These are phyloP conservation scores for Fusarium mundagurra DNA, from an alignment of 2,329 filamentous ascomycete genomes.

Conservation along the genomic window DNA sequence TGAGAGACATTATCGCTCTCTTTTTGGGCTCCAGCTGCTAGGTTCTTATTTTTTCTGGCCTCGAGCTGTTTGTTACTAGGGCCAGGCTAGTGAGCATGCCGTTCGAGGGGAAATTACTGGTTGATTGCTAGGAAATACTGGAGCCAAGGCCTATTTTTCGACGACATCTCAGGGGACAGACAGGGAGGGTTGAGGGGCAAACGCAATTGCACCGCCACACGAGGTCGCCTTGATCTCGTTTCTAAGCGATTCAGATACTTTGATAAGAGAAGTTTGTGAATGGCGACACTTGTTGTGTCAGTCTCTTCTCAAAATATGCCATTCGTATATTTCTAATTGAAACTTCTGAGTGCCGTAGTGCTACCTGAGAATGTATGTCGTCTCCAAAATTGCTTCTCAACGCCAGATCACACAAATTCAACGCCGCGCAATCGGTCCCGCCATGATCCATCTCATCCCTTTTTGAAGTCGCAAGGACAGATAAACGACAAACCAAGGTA, in stretches of 20 bases:
- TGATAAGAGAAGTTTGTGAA: slow-evolving; percentile 4
- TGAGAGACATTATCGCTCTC: slow-evolving; percentile 31
- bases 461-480: slow-evolving; percentile 37
- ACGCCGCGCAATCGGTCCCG: slow-evolving; percentile 38
- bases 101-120: slow-evolving; percentile 27
- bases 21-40: slow-evolving; percentile 21
- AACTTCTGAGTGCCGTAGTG: neutral
- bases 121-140: slow-evolving; percentile 30
- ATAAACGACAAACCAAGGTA: slow-evolving; percentile 29
- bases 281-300: neutral
- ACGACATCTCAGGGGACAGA: slow-evolving; percentile 29
- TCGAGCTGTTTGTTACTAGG: slow-evolving; percentile 31
- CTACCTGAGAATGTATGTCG: no score
- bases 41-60: slow-evolving; percentile 33
- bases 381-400: neutral
- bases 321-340: neutral
- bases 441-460: slow-evolving; percentile 29
- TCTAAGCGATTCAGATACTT: slow-evolving; percentile 1
- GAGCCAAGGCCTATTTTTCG: slow-evolving; percentile 35
- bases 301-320: neutral
- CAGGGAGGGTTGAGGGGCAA: slow-evolving; percentile 26
- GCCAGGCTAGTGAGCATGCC: slow-evolving; percentile 26
- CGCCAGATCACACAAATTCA: slow-evolving; percentile 3
- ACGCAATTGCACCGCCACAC: slow-evolving; percentile 33
- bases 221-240: slow-evolving; percentile 15